Base-by-base conservation (phyloP, 1,139 yeast genomes). In the Suhomyces yuchorum region DNA sequence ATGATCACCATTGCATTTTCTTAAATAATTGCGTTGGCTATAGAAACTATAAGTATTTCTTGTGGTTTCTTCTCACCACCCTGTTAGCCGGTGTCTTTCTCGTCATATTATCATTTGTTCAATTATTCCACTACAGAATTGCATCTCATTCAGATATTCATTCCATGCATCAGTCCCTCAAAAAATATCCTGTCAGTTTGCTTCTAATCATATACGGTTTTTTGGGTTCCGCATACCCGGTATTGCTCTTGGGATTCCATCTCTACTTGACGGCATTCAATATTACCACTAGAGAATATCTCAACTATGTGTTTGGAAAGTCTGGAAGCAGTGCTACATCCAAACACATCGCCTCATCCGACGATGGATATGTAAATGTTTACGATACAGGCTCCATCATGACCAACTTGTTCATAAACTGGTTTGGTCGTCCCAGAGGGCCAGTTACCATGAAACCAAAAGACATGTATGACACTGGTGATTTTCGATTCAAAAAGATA, bases 241-340 rank as follows among this genome's bases (percentile, higher is more conserved):
- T 73, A 1, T 55, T 82, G 34, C 63, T 88, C 15, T 59, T 85
- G 14, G 44, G 65, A 0, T 78, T 78, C 54, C 96, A 88, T 58
- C 36, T 80, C 0, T 76, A 70, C 46, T 64, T 87, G 42, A 77
- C 83, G 0, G 60, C 78, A 0, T 73, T 79, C n/a, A 85, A 84
- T 49, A 73, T 85, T 54, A 84, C 92, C 15, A 87, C 96, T 4
- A 70, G 91, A 54, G 93, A 86, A 54, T 85, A 77, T 55, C 66
- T 86, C 44, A 75, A 73, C 62, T 54, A 73, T 61, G 62, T 67
- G 45, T 49, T 68, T 56, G 59, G 58, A 2, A 54, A 57, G 23
- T 11, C 33, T 14, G 44, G 42, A 6, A 34, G 34, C 35, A 39
- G 35, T 5, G 46, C 48, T 14, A 40, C 42, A n/a, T 28, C 46